Evolutionary conservation across 2,329 filamentous ascomycete species (phyloP), one percentile per base, ranked within the genome.

Genomic region (Aspergillus brasiliensis): DNA sequence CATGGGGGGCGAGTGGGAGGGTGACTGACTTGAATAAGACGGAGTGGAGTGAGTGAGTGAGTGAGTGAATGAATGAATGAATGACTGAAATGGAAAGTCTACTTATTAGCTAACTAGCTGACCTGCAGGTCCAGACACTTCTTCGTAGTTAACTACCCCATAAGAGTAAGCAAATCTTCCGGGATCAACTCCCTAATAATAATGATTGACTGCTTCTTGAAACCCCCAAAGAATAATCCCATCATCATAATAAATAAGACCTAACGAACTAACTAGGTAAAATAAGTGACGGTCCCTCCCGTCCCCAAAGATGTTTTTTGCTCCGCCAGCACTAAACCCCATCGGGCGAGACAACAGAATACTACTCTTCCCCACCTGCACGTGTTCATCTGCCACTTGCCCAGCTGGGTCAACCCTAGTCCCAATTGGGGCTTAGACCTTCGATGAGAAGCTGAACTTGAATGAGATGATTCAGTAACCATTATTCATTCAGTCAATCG

Each of bases 361-460:
- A n/a, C n/a, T n/a, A n/a, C n/a, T n/a, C n/a, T n/a, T n/a, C 37
- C 37, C 42, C 51, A 60, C 56, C 51, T 56, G 61, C 61, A 62
- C 55, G 61, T 62, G 61, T 53, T 52, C 49, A 57, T 34, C 44
- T 28, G 37, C 46, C 47, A 57, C 46, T 34, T 49, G 55, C 51
- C 51, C 37, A 44, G 51, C 40, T 27, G 23, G 37, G n/a, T 34
- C 37, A 8, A 15, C 34, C 4, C 37, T 40, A 38, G 21, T 13
- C 34, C n/a, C 37, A 31, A 27, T n/a, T 34, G 23, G 25, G 46
- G 46, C 23, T 48, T 48, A 48, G 46, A n/a, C 3, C 46, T n/a
- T n/a, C n/a, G 23, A 8, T 21, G 40, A n/a, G 40, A 11, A 27
- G 21, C 46, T 15, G 46, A 23, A 46, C 42, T 23, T 25, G 19